Evolutionary conservation across 495 filamentous ascomycete genomes (phyloP).

Genomic region (Aspergillus cristatus): DNA sequence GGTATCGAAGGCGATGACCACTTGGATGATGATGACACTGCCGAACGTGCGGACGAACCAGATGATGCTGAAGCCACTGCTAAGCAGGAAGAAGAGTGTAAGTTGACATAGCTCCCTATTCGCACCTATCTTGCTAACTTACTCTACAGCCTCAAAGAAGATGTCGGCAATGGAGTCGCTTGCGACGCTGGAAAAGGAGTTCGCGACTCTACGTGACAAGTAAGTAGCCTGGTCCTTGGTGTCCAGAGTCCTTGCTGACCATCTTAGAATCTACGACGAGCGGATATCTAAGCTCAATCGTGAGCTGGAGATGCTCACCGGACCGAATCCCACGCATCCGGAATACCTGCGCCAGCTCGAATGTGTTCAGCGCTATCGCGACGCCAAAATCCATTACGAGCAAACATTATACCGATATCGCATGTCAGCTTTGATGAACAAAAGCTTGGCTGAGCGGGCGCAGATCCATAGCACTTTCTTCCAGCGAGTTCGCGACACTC

Average conservation of each 20-base stretch:
- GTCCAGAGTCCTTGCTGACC: slow-evolving; percentile 6
- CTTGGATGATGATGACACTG: slow-evolving; percentile 36
- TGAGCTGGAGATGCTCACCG: slow-evolving; percentile 74
- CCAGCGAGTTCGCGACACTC: slow-evolving; percentile 69
- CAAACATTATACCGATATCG: slow-evolving; percentile 62
- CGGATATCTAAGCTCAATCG: slow-evolving; percentile 68
- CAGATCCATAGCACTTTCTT: slow-evolving; percentile 81
- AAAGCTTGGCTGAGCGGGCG: slow-evolving; percentile 66
- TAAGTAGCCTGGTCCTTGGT: slow-evolving; percentile 28
- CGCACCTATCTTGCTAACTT: slow-evolving; percentile 29
- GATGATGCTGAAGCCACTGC: slow-evolving; percentile 32
- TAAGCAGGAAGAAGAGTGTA: slow-evolving; percentile 61
- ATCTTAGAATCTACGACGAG: slow-evolving; percentile 71
- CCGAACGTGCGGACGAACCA: slow-evolving; percentile 31
- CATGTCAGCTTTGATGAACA: slow-evolving; percentile 58
- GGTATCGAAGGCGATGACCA: slow-evolving; percentile 26
- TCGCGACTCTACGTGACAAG: slow-evolving; percentile 79
- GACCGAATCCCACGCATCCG: slow-evolving; percentile 72
- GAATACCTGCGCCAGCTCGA: slow-evolving; percentile 80
- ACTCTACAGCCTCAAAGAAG: slow-evolving; percentile 59
- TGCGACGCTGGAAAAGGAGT: slow-evolving; percentile 69
- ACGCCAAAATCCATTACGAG: slow-evolving; percentile 70
- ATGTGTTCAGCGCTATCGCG: slow-evolving; percentile 68
- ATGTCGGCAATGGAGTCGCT: slow-evolving; percentile 74
- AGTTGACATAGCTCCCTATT: slow-evolving; percentile 18